Percentiles rank a stretch among this genome's conserved stretches.
Evolutionary conservation across 495 filamentous ascomycete species (phyloP).

Genomic region (Bombardia bombarda): DNA sequence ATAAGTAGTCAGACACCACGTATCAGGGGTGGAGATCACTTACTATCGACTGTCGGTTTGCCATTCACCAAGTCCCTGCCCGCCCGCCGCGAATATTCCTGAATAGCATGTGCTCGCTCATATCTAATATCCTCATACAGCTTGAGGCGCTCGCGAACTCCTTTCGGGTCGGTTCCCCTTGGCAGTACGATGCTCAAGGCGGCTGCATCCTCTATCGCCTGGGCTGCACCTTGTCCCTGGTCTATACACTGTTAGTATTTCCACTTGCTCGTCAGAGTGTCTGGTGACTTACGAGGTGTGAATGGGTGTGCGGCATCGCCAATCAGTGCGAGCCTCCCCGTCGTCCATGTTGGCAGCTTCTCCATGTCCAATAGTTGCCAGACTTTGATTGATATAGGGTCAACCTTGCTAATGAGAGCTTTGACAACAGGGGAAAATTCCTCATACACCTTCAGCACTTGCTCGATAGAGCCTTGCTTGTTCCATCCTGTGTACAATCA

Average conservation of each 20-base stretch:
- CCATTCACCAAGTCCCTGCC: constrained; percentile 33
- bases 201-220: constrained; percentile 55
- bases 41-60: constrained; percentile 26
- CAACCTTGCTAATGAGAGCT: constrained; percentile 39
- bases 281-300: constrained; percentile 26
- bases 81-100: constrained; percentile 42
- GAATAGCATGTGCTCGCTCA: constrained; percentile 46
- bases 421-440: constrained; percentile 40
- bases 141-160: constrained; percentile 39
- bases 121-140: constrained; percentile 48
- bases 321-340: constrained; percentile 41
- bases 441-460: constrained; percentile 42
- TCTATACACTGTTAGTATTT: constrained; percentile 13
- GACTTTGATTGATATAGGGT: constrained; percentile 42
- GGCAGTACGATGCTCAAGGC: constrained; percentile 46
- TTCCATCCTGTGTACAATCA: constrained; percentile 33
- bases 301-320: constrained; percentile 62
- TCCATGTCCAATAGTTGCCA: constrained; percentile 56
- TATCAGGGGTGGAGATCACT: constrained; percentile 6
- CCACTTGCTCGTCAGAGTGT: not conserved
- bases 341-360: constrained; percentile 44
- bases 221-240: constrained; percentile 47
- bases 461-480: constrained; percentile 34
- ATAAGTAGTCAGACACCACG: too few relatives aligned
- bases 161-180: constrained; percentile 23